These are phyloP conservation scores for Micromonas commoda DNA, from an alignment of 139 green algal genomes.

Conservation along the genomic window DNA sequence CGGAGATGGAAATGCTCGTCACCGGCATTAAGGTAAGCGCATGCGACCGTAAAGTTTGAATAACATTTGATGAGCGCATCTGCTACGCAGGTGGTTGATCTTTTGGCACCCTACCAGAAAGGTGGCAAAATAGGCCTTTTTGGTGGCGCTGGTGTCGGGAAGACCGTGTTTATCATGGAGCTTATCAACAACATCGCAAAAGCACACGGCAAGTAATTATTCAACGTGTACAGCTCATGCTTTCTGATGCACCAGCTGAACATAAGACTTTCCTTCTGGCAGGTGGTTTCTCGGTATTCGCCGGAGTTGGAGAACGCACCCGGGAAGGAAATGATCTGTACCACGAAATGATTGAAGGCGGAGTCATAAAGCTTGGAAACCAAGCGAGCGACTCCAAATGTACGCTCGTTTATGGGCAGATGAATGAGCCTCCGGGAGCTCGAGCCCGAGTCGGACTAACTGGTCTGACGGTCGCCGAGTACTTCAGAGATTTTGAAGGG, in stretches of 20 bases:
- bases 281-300: constrained; percentile 99
- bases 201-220: constrained; percentile 72
- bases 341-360: constrained; percentile 98
- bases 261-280: constrained; percentile 21
- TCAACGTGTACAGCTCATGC: neutral
- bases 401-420: constrained; percentile 99
- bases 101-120: constrained; percentile 96
- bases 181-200: constrained; percentile 99
- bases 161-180: constrained; percentile 99
- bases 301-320: constrained; percentile 96
- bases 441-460: constrained; percentile 96
- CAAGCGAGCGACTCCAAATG: constrained; percentile 83
- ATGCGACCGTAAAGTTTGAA: too few species aligned
- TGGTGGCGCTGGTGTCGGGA: constrained; percentile 95
- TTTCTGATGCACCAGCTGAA: neutral
- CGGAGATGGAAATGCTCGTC: constrained; percentile 94
- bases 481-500: constrained; percentile 98
- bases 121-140: constrained; percentile 99
- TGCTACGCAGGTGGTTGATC: constrained; percentile 95
- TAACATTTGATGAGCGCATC: too few species aligned
- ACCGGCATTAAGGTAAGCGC: constrained; percentile 95
- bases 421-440: constrained; percentile 98
- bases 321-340: constrained; percentile 99
- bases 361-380: constrained; percentile 93
- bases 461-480: constrained; percentile 95